Percentiles rank a stretch among this genome's conserved stretches.
phyloP scores from a whole-genome alignment of 2,329 filamentous ascomycete genomes.

The Trichoderma guizhouense region DNA sequence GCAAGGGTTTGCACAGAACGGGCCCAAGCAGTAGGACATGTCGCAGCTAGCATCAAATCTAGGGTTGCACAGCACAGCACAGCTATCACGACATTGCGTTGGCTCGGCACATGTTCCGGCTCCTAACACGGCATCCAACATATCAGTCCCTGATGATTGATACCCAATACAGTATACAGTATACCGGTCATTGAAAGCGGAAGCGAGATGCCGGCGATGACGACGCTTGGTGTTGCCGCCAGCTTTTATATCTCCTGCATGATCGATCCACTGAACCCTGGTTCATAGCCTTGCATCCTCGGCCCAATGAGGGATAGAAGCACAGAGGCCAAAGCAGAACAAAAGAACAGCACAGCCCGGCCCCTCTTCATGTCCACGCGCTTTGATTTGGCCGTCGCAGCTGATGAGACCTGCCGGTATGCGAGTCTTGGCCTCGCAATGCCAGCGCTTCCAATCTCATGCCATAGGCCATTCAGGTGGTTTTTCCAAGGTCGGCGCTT shows the following conservation, averaged over 20 bases:
- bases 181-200: not conserved
- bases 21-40: not conserved
- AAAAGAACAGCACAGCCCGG: not conserved
- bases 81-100: not conserved
- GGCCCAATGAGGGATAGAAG: not conserved
- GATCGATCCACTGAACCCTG: not conserved
- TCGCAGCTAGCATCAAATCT: not conserved
- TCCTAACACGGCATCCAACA: not conserved
- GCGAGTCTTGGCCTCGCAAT: conserved; percentile 19
- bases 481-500: conserved; percentile 16
- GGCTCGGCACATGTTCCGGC: not conserved
- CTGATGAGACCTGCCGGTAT: not conserved
- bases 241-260: not conserved
- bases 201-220: not conserved
- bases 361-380: not conserved
- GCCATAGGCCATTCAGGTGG: not conserved
- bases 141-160: not conserved
- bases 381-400: conserved; percentile 7
- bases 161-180: not conserved
- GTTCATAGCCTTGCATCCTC: not conserved
- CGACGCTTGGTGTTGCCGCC: not conserved
- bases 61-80: not conserved
- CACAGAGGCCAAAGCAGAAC: not conserved
- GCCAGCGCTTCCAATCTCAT: conserved; percentile 21
- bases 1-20: not conserved